phyloP scores from a whole-genome alignment of 495 filamentous ascomycete genomes.

The Aspergillus avenaceus region DNA sequence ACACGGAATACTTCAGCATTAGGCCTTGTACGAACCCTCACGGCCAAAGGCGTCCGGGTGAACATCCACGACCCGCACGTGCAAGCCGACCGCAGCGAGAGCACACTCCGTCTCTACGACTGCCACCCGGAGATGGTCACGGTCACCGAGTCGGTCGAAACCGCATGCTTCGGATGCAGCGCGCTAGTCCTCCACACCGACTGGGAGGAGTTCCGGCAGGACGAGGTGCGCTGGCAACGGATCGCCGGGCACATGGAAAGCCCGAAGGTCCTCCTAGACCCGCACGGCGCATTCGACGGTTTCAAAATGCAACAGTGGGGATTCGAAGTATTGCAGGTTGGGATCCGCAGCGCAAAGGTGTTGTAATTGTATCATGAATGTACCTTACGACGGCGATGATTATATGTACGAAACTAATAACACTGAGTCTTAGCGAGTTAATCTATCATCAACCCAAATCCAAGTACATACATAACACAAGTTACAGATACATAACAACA shows the following conservation, averaged over 20 bases:
- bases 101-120: background rate
- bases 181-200: conserved; percentile 8
- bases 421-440: too few relatives aligned
- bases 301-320: conserved; percentile 11
- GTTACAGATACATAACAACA: too few relatives aligned
- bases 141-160: conserved; percentile 8
- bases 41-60: conserved; percentile 53
- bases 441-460: too few relatives aligned
- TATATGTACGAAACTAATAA: too few relatives aligned
- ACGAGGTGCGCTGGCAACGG: conserved; percentile 9
- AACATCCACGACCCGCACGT: conserved; percentile 61
- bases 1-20: conserved; percentile 63
- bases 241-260: conserved; percentile 8
- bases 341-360: background rate
- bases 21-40: conserved; percentile 57
- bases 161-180: conserved; percentile 11
- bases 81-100: background rate
- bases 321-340: conserved; percentile 9
- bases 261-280: conserved; percentile 7
- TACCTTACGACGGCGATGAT: background rate
- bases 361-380: background rate
- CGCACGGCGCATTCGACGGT: conserved; percentile 1
- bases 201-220: conserved; percentile 9
- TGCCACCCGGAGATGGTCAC: background rate
- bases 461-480: too few relatives aligned